These are phyloP conservation scores for Talaromyces sp. DNA, from an alignment of 2,329 filamentous ascomycete species.

Conservation along the genomic window DNA sequence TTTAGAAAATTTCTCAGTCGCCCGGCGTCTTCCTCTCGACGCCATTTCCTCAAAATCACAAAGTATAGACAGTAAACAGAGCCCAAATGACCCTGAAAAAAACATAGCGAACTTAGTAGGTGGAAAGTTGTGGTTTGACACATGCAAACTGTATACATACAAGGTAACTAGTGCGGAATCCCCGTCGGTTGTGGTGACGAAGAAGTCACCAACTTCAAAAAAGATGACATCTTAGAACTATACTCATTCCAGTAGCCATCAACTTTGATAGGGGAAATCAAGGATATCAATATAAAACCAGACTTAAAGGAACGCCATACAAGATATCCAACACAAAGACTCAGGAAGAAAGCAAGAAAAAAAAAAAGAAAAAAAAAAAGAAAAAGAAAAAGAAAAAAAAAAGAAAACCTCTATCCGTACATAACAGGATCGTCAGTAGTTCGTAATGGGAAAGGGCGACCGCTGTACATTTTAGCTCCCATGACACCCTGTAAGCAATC, in stretches of 20 bases:
- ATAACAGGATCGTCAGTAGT: conserved; percentile 24
- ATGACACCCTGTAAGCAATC: conserved; percentile 72
- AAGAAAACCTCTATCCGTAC: conserved; percentile 11
- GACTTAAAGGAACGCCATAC: background rate
- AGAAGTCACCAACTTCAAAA: background rate
- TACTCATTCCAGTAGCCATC: background rate
- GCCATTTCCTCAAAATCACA: background rate
- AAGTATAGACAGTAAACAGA: background rate
- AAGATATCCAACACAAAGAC: background rate
- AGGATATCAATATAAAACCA: background rate
- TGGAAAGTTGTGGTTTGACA: background rate
- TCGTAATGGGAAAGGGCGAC: background rate
- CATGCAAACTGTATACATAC: background rate
- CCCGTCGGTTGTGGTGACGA: background rate
- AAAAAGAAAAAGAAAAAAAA: background rate
- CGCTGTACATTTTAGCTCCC: conserved; percentile 31
- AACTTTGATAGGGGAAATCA: background rate
- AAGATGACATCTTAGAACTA: background rate
- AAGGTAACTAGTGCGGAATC: background rate
- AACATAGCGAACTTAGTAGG: background rate
- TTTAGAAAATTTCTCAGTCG: background rate
- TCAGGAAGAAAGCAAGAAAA: background rate
- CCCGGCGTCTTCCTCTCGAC: background rate
- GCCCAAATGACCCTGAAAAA: too few relatives aligned
- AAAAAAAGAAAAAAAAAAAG: background rate